Percentiles rank a stretch among this genome's conserved stretches.
These are phyloP conservation scores for Leptographium lundbergii DNA, from an alignment of 2,329 filamentous ascomycete genomes.

Conservation along the genomic window DNA sequence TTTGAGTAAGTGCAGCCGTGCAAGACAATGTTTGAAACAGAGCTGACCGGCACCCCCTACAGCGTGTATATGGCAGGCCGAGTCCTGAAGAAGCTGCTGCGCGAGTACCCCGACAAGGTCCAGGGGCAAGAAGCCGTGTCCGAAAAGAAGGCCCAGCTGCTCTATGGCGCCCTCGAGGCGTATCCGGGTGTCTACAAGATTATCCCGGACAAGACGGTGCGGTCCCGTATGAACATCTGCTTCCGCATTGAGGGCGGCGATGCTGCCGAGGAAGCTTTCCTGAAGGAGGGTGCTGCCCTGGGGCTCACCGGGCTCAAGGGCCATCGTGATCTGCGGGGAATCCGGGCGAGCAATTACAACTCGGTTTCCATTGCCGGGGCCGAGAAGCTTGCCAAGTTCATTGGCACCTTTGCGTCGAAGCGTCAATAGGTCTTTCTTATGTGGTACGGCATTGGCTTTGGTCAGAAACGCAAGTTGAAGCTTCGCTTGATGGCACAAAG, in stretches of 20 bases:
- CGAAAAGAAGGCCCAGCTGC: constrained; percentile 58
- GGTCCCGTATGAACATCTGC: constrained; percentile 92
- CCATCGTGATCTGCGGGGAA: constrained; percentile 71
- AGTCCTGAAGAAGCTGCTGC: constrained; percentile 66
- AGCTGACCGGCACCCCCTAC: neutral
- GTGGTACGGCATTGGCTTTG: no score
- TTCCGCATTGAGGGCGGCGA: constrained; percentile 60
- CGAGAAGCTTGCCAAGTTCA: constrained; percentile 53
- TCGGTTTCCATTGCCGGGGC: constrained; percentile 57
- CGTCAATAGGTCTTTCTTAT: no score
- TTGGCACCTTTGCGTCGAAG: constrained; percentile 35
- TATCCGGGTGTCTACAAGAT: constrained; percentile 61
- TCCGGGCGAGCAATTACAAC: constrained; percentile 84
- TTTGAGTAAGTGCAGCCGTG: constrained; percentile 49
- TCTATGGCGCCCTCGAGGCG: constrained; percentile 68
- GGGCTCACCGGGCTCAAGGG: constrained; percentile 76
- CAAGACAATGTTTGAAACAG: no score
- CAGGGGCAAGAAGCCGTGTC: constrained; percentile 64
- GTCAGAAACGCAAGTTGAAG: no score
- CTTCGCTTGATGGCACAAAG: no score
- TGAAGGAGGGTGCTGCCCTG: constrained; percentile 55
- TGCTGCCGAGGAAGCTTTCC: constrained; percentile 61
- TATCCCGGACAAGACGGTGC: constrained; percentile 60
- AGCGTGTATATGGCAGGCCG: constrained; percentile 83
- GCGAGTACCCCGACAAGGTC: constrained; percentile 54